A percentile compares a stretch with the other conserved stretches of the same genome.
These are phyloP conservation scores for Acacia acuminata DNA, from an alignment of 306 rosid genomes.

Conservation along the genomic window DNA sequence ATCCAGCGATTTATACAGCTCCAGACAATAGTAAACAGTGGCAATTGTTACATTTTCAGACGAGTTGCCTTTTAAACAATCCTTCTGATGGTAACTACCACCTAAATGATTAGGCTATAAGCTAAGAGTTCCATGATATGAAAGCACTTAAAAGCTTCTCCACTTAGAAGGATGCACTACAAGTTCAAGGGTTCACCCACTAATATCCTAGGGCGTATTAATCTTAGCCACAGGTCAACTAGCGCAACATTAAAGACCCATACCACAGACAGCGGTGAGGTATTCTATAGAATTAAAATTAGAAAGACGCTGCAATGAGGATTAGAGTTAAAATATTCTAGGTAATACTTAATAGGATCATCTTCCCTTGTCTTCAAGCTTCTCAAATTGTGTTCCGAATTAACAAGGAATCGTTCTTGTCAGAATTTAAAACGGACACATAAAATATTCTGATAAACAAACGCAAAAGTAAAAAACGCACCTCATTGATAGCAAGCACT, in stretches of 20 bases:
- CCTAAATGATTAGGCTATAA: background rate
- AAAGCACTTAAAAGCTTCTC: background rate
- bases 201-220: background rate
- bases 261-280: background rate
- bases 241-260: background rate
- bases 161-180: background rate
- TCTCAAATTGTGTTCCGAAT: background rate
- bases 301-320: background rate
- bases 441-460: background rate
- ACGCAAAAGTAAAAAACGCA: background rate
- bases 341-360: background rate
- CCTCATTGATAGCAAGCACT: conserved; percentile 67
- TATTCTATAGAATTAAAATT: background rate
- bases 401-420: background rate
- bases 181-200: background rate
- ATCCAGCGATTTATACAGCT: background rate
- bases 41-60: background rate
- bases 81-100: background rate
- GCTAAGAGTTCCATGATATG: background rate
- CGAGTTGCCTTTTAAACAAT: background rate
- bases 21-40: background rate
- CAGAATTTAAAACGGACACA: background rate
- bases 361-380: no score
- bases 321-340: background rate
- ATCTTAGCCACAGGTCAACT: background rate